Conservation (phyloP, 1,284 basidiomycete species). For the Sphagnurus paluster region DNA sequence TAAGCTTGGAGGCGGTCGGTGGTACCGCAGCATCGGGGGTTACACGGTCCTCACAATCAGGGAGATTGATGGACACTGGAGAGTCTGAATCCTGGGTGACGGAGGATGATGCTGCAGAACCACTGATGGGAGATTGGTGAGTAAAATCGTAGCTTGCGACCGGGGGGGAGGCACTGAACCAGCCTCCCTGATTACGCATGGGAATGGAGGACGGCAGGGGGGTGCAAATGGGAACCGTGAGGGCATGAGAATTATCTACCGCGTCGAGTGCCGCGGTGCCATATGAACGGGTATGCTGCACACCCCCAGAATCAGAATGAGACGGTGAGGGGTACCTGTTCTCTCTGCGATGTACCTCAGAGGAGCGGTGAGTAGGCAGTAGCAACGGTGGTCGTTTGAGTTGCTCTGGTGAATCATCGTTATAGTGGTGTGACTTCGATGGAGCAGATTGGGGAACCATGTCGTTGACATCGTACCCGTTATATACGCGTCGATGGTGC, state of each 20-base stretch:
- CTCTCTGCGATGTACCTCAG: conserved; percentile 2
- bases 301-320: neutral
- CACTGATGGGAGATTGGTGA: neutral
- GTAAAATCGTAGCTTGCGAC: conserved; percentile 6
- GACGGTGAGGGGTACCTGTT: neutral
- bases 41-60: conserved; percentile 1
- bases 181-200: conserved; percentile 20
- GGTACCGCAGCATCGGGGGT: neutral
- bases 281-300: neutral
- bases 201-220: conserved; percentile 20
- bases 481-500: neutral
- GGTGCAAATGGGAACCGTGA: neutral
- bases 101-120: neutral
- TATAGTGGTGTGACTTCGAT: neutral
- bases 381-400: neutral
- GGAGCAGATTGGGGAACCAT: neutral
- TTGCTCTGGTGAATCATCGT: neutral
- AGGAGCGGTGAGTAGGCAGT: neutral
- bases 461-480: neutral
- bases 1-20: conserved; percentile 5
- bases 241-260: neutral
- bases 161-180: conserved; percentile 11
- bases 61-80: neutral
- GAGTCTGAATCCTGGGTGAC: conserved; percentile 10
- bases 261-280: conserved; percentile 3